Percentiles rank a stretch among this genome's conserved stretches.
Conservation (phyloP, 2,329 filamentous ascomycete genomes). For the Ophiostoma fasciatum region DNA sequence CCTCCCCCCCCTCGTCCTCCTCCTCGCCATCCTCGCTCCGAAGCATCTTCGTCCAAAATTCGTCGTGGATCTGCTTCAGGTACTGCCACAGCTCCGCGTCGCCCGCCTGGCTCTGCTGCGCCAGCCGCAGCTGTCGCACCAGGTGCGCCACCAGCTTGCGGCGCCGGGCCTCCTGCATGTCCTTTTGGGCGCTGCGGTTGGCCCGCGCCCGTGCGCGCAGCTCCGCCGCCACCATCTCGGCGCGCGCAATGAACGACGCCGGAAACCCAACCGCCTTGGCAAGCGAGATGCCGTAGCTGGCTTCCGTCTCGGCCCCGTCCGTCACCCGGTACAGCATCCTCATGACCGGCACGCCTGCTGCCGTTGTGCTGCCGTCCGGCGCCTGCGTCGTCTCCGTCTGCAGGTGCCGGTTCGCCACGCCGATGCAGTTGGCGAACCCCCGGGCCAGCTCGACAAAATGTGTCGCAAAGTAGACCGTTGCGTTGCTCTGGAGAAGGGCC, state of each 20-base stretch:
- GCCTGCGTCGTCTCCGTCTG: constrained; percentile 42
- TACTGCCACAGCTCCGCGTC: constrained; percentile 48
- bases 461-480: constrained; percentile 83
- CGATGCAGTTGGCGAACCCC: constrained; percentile 58
- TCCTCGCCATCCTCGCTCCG: constrained; percentile 14
- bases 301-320: constrained; percentile 53
- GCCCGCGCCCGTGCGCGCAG: constrained; percentile 44
- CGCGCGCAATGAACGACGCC: constrained; percentile 47
- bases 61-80: constrained; percentile 52
- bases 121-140: constrained; percentile 36
- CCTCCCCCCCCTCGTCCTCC: neutral
- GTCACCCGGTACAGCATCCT: constrained; percentile 80
- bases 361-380: constrained; percentile 12
- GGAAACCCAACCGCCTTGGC: constrained; percentile 65
- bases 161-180: constrained; percentile 28
- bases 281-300: constrained; percentile 73
- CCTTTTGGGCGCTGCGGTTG: constrained; percentile 20
- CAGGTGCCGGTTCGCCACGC: constrained; percentile 73
- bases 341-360: constrained; percentile 42
- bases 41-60: constrained; percentile 61
- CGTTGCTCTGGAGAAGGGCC: constrained; percentile 63
- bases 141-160: constrained; percentile 65
- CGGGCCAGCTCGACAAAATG: constrained; percentile 76
- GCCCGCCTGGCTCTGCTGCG: constrained; percentile 45
- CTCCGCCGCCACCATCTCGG: constrained; percentile 48